Conservation (phyloP, 176 grass and related monocot species). For the Carex myosuroides region DNA sequence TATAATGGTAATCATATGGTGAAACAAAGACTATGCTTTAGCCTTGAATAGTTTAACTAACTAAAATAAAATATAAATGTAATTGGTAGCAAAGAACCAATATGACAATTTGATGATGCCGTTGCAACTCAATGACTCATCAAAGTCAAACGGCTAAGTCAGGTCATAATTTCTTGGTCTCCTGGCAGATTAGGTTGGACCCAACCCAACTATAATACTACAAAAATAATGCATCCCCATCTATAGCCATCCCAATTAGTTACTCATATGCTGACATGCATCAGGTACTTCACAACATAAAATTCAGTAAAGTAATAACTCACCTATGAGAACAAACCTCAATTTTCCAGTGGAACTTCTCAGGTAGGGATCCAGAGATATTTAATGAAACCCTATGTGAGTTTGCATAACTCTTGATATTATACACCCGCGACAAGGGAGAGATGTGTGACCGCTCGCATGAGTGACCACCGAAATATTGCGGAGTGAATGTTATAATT, state of each 20-base stretch:
- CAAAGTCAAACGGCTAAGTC: neutral
- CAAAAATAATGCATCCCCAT: neutral
- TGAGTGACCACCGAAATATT: slow-evolving; percentile 36
- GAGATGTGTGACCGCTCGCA: slow-evolving; percentile 58
- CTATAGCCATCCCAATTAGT: neutral
- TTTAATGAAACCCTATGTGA: slow-evolving; percentile 49
- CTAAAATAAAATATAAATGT: neutral
- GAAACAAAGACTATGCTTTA: neutral
- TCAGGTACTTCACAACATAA: neutral
- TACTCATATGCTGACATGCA: neutral
- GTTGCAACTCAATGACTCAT: neutral
- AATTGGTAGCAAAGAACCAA: neutral
- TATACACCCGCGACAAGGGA: slow-evolving; percentile 54
- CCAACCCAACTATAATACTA: neutral
- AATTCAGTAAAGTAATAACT: slow-evolving; percentile 17
- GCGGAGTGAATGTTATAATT: slow-evolving; percentile 40
- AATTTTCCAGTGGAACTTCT: slow-evolving; percentile 58
- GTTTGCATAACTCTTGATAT: slow-evolving; percentile 56
- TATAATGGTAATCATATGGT: neutral
- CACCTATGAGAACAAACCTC: slow-evolving; percentile 83
- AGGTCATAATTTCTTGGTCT: neutral
- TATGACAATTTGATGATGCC: neutral
- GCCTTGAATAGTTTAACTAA: neutral
- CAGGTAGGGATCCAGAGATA: slow-evolving; percentile 50
- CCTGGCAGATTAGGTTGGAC: neutral